These are phyloP conservation scores for Cladosporium velox DNA, from an alignment of 2,329 filamentous ascomycete species.

Conservation along the genomic window DNA sequence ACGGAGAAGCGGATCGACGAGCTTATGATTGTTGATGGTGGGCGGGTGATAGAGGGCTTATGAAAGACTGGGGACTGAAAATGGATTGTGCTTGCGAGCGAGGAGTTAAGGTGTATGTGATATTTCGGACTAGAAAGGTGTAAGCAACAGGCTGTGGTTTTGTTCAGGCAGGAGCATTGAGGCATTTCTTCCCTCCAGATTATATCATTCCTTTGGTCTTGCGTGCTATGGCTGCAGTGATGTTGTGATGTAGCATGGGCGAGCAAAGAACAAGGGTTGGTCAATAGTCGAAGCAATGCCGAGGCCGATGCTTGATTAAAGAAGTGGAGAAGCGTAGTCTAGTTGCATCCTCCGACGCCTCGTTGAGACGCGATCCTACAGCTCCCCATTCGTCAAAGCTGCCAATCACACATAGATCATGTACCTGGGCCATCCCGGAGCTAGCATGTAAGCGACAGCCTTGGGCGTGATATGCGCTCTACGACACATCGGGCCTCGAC, in stretches of 20 bases:
- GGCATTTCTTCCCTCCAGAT: no score
- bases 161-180: no score
- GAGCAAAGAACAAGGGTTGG: no score
- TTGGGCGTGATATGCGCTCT: not conserved
- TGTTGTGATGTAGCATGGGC: no score
- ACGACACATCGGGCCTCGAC: no score
- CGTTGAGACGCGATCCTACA: not conserved
- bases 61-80: not conserved
- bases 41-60: slow-evolving; percentile 47
- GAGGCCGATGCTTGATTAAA: not conserved
- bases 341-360: not conserved
- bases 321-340: no score
- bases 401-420: not conserved
- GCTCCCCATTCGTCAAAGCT: not conserved
- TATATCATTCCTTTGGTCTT: no score
- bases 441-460: not conserved
- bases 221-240: no score
- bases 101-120: slow-evolving; percentile 6
- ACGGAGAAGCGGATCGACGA: slow-evolving; percentile 58
- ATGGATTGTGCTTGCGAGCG: slow-evolving; percentile 5
- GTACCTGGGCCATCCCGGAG: not conserved
- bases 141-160: no score
- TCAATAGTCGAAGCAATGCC: no score
- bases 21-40: slow-evolving; percentile 62
- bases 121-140: not conserved